Evolutionary conservation across 2,329 filamentous ascomycete genomes (phyloP), one percentile per base, ranked within the genome.

Genomic region (Anthostomella pinea): DNA sequence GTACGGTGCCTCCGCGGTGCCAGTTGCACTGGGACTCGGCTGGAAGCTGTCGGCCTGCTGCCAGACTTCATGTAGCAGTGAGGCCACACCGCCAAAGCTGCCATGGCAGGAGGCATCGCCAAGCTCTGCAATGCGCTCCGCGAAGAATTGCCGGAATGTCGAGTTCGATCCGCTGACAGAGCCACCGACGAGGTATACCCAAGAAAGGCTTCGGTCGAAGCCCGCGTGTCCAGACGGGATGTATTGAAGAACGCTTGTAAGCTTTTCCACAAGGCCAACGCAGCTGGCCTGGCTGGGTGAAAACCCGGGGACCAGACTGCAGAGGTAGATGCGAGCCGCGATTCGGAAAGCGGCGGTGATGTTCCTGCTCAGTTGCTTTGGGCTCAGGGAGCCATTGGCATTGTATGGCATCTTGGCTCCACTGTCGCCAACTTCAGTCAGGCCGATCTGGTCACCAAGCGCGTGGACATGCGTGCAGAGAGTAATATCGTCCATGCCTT

Each of bases 251-350:
- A 85, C 79, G 39, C 79, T 76, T 17, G 84, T 81, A 44, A 96
- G 79, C 54, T 87, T 86, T 42, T 85, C 77, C 26, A 96, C 79
- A 16, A 97, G 75, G 48, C 82, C 82, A 54, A 84, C 71, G 56
- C 83, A 90, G 59, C 83, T 87, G 7, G 72, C 70, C 53, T 93
- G 83, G 39, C 73, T 75, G 30, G 85, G 85, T 53, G 83, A 81
- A 66, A 91, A 93, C 38, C 89, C 89, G 1, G 91, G 91, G 0
- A 97, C 87, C 22, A 98, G 74, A 58, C 87, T 90, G 79, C 89
- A 95, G n/a, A 97, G 81, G 66, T 96, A 96, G 67, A 98, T 89
- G 57, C 91, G 85, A 3, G 91, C 90, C 2, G 91, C 91, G 35
- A 95, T 72, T 54, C 91, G 87, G 79, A 95, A 98, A 27, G 94